Conservation (phyloP, 176 grass and related monocot genomes). For the Zoysia pacifica region DNA sequence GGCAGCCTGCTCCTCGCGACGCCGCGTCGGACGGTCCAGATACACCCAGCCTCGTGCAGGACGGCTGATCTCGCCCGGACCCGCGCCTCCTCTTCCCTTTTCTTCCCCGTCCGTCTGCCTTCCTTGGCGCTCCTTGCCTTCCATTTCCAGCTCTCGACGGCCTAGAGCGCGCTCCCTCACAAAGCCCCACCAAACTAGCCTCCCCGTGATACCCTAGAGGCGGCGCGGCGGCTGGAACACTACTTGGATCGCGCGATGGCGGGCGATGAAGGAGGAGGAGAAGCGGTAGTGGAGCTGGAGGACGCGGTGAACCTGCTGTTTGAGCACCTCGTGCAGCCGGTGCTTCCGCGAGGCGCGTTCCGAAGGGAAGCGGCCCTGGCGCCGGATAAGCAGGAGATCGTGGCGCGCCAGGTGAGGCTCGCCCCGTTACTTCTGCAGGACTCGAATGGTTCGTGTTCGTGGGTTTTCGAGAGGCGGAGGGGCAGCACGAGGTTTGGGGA, state of each 20-base stretch:
- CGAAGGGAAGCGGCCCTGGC: not conserved
- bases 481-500: not conserved
- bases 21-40: not conserved
- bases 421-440: too few relatives aligned
- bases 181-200: conserved; percentile 4
- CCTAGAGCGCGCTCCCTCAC: not conserved
- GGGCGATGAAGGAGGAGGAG: not conserved
- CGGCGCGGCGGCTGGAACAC: not conserved
- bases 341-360: conserved; percentile 20
- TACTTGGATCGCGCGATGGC: not conserved
- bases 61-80: not conserved
- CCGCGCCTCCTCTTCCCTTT: not conserved
- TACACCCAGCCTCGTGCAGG: not conserved
- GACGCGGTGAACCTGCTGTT: conserved; percentile 65
- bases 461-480: not conserved
- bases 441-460: not conserved
- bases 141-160: conserved; percentile 8
- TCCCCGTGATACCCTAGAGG: conserved; percentile 20
- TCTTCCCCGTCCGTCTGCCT: not conserved
- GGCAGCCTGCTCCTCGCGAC: conserved; percentile 10
- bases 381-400: not conserved
- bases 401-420: conserved; percentile 57
- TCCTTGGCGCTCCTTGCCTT: conserved; percentile 1
- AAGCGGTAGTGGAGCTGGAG: conserved; percentile 48
- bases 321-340: conserved; percentile 57